Conservation (phyloP, 2,329 filamentous ascomycete species). For the Colletotrichum sp. region DNA sequence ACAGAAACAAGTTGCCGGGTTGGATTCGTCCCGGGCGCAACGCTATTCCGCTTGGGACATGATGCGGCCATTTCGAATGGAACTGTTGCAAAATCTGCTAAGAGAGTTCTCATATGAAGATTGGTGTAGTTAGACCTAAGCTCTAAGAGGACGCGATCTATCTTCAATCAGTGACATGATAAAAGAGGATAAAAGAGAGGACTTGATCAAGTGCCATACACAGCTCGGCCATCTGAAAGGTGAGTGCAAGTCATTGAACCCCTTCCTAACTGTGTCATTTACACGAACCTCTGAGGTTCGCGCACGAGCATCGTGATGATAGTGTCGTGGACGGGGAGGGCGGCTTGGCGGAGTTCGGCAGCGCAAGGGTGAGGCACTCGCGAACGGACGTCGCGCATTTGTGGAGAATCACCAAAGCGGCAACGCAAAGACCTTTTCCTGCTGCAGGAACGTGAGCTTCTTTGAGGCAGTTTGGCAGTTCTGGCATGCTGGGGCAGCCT, state of each 20-base stretch:
- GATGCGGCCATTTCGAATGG: neutral
- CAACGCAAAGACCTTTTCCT: neutral
- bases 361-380: neutral
- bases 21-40: neutral
- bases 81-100: neutral
- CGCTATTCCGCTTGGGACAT: neutral
- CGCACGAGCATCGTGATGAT: neutral
- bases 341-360: slow-evolving; percentile 1
- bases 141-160: neutral
- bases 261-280: neutral
- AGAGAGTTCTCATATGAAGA: accelerated
- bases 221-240: neutral
- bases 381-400: slow-evolving; percentile 14
- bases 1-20: neutral
- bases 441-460: neutral
- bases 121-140: neutral
- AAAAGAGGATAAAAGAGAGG: neutral
- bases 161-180: neutral
- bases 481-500: neutral
- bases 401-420: slow-evolving; percentile 6
- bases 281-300: neutral
- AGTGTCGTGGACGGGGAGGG: neutral
- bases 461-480: neutral
- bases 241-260: neutral
- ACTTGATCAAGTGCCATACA: neutral